Conservation (phyloP, 192 early-diverging fungal species). For the Mortierella claussenii region DNA sequence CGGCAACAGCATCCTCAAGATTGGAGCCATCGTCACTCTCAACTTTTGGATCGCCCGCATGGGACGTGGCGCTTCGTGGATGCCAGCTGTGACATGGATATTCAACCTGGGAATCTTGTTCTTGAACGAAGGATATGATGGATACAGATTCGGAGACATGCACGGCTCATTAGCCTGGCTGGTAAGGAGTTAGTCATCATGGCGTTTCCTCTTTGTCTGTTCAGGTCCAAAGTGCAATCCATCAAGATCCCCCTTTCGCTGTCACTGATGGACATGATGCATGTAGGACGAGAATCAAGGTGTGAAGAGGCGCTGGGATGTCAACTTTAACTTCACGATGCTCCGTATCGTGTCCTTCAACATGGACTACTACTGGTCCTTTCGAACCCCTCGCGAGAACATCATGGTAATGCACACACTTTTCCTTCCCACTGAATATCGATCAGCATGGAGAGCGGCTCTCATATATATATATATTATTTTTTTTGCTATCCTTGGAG, state of each 20-base stretch:
- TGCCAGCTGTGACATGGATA: conserved; percentile 80
- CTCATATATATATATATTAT: neutral
- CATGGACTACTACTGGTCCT: conserved; percentile 93
- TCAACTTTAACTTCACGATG: conserved; percentile 91
- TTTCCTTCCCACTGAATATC: too few relatives aligned
- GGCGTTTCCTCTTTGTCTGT: neutral
- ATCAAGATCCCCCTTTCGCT: neutral
- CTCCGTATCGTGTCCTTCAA: conserved; percentile 92
- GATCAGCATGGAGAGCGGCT: neutral
- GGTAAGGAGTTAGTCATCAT: too few relatives aligned
- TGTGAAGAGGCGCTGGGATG: conserved; percentile 82
- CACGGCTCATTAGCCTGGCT: conserved; percentile 66
- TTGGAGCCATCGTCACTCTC: conserved; percentile 66
- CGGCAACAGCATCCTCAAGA: conserved; percentile 82
- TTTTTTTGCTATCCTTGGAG: too few relatives aligned
- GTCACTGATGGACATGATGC: neutral
- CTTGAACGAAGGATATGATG: conserved; percentile 78
- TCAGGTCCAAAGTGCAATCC: neutral
- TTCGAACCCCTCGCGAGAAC: conserved; percentile 18
- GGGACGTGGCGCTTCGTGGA: conserved; percentile 62
- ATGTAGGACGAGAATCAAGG: conserved; percentile 77
- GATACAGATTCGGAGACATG: conserved; percentile 75
- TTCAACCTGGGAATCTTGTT: conserved; percentile 87
- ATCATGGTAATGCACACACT: conserved; percentile 28
- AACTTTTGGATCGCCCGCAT: conserved; percentile 76